Conservation (phyloP, 345 rosid genomes). For the Barbarea vulgaris region DNA sequence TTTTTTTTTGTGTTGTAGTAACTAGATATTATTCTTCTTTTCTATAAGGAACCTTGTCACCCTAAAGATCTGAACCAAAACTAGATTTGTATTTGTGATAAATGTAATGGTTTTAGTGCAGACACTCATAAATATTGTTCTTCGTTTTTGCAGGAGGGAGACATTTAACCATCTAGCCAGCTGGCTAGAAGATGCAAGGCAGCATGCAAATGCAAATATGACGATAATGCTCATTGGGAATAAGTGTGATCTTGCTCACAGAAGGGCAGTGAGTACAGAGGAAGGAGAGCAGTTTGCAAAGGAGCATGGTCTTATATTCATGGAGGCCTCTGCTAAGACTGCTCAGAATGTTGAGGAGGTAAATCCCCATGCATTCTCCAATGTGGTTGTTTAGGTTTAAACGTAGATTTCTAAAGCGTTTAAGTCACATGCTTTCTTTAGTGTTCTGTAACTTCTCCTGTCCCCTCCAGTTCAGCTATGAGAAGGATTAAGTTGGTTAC, state of each 20-base stretch:
- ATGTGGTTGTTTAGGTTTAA: background rate
- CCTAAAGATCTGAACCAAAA: constrained; percentile 17
- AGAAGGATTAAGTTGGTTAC: background rate
- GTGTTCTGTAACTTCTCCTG: background rate
- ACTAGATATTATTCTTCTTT: background rate
- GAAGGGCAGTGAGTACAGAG: constrained; percentile 93
- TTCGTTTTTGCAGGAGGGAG: constrained; percentile 62
- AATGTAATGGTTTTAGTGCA: background rate
- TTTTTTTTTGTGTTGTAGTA: background rate
- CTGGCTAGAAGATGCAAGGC: constrained; percentile 98
- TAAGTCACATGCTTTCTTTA: background rate
- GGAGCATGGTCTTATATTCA: constrained; percentile 95
- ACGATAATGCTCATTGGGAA: constrained; percentile 95
- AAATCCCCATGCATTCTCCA: background rate
- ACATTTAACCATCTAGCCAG: constrained; percentile 94
- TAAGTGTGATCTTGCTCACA: constrained; percentile 92
- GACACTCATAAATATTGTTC: background rate
- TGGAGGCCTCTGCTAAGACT: constrained; percentile 99
- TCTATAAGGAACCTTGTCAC: background rate
- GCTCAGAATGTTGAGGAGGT: constrained; percentile 98
- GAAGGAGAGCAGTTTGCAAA: constrained; percentile 97
- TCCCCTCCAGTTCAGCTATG: background rate
- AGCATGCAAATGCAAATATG: constrained; percentile 98
- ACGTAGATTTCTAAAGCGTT: background rate
- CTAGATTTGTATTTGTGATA: constrained; percentile 1